Conservation (phyloP, 495 filamentous ascomycete species). For the Bryoglossum gracile region DNA sequence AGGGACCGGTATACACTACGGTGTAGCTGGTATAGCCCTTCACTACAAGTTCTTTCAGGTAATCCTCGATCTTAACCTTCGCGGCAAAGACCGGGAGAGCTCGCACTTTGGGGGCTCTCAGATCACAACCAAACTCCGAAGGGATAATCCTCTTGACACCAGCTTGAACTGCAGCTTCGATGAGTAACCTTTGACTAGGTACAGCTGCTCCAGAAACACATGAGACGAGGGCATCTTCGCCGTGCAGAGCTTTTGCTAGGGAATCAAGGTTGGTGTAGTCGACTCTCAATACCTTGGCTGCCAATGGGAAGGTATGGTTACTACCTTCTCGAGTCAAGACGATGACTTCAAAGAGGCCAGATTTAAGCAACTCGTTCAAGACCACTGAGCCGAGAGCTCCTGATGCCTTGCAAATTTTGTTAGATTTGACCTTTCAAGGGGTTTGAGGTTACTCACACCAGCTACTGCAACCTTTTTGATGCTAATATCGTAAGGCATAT, state of each 20-base stretch:
- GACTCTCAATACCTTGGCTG: conserved; percentile 36
- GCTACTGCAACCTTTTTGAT: conserved; percentile 16
- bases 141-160: conserved; percentile 56
- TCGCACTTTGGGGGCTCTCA: conserved; percentile 27
- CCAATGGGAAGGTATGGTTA: conserved; percentile 29
- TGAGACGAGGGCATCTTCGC: conserved; percentile 53
- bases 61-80: conserved; percentile 37
- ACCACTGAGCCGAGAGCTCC: conserved; percentile 53
- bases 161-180: conserved; percentile 55
- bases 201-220: conserved; percentile 33
- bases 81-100: conserved; percentile 34
- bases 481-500: conserved; percentile 16
- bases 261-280: conserved; percentile 45
- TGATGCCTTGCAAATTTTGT: not conserved
- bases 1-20: conserved; percentile 34
- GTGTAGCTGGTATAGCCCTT: conserved; percentile 38
- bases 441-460: conserved; percentile 11
- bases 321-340: conserved; percentile 43
- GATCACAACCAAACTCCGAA: conserved; percentile 51
- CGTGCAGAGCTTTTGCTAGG: conserved; percentile 40
- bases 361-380: conserved; percentile 44
- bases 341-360: conserved; percentile 48
- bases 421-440: no score
- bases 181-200: conserved; percentile 37
- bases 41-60: conserved; percentile 34